Percentiles rank a stretch among this genome's conserved stretches.
Conservation (phyloP, 2,329 filamentous ascomycete species). For the Xylariaceae sp. region DNA sequence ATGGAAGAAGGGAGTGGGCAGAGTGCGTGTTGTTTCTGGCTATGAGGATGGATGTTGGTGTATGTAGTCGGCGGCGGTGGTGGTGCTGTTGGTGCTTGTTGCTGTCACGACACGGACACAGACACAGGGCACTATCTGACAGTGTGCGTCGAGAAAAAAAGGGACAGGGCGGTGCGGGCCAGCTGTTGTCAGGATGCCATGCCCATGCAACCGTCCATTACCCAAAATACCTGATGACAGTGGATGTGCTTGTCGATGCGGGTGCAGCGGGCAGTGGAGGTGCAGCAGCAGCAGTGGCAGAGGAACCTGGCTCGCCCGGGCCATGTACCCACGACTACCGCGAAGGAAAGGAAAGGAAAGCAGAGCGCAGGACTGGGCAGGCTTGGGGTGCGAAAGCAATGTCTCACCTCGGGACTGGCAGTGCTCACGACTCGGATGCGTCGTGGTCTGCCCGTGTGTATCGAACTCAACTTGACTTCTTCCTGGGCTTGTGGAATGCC, state of each 20-base stretch:
- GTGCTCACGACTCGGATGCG: too few relatives aligned
- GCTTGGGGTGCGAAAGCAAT: constrained; percentile 1
- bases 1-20: constrained; percentile 22
- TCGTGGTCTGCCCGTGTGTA: constrained; percentile 8
- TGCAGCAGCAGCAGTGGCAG: constrained; percentile 4
- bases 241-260: too few relatives aligned
- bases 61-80: constrained; percentile 14
- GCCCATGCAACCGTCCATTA: constrained; percentile 24
- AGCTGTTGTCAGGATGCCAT: constrained; percentile 28
- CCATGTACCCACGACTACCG: neutral
- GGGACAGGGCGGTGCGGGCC: constrained; percentile 32
- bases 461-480: too few relatives aligned
- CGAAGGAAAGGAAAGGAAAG: constrained; percentile 20
- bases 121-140: constrained; percentile 6
- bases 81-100: constrained; percentile 7
- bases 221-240: constrained; percentile 18
- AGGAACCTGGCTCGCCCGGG: neutral
- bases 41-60: constrained; percentile 16
- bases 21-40: too few relatives aligned
- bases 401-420: constrained; percentile 27
- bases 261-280: constrained; percentile 4
- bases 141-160: constrained; percentile 16
- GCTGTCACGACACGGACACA: constrained; percentile 18
- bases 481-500: constrained; percentile 6
- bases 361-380: neutral